Evolutionary conservation across 345 rosid species (phyloP), one percentile per base, ranked within the genome.

Genomic region (Eucalyptus erythrocorys): DNA sequence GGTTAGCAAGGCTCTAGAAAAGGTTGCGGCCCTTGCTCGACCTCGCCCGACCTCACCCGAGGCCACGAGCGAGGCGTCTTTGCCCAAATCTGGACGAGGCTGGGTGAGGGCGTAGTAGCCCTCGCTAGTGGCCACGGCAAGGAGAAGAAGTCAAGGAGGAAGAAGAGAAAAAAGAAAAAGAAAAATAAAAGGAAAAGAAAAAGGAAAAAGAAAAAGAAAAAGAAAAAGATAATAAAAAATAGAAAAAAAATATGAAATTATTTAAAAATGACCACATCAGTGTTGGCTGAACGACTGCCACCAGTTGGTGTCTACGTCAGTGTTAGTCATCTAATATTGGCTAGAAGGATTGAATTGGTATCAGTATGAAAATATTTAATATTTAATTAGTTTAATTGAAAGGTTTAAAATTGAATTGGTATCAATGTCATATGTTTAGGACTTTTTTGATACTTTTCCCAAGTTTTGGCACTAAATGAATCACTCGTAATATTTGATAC

Each of bases 91-190:
- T 51, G 55, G 55, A 24, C 2, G 15, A 48, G 49, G 15, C 1
- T 1, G 0, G 2, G 15, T 3, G 4, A 51, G 55, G 4, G 55
- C 1, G 2, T n/a, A n/a, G 2, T 0, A 0, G 0, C 24, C 55
- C 24, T 19, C 0, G 1, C 10, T 1, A 7, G 24, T 51, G 55
- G 0, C 24, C 30, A 26, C n/a, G 1, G 1, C 3, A 27, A 1
- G 64, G 64, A 57, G 14, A 57, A 57, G 64, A 26, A 57, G n/a
- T 24, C 64, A 26, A 57, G 30, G 64, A 10, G 64, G 64, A 27
- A 57, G 3, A 57, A 27, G 64, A 57, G 30, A 57, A 57, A 55
- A 26, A 57, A 26, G 0, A 26, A 57, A 57, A 24, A 26, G 1
- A 51, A 5, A 57, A 55, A 26, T 9, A 4, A 5, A 24, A 55